Base-by-base conservation (phyloP, 192 early-diverging fungal species). In the Linnemannia exigua region DNA sequence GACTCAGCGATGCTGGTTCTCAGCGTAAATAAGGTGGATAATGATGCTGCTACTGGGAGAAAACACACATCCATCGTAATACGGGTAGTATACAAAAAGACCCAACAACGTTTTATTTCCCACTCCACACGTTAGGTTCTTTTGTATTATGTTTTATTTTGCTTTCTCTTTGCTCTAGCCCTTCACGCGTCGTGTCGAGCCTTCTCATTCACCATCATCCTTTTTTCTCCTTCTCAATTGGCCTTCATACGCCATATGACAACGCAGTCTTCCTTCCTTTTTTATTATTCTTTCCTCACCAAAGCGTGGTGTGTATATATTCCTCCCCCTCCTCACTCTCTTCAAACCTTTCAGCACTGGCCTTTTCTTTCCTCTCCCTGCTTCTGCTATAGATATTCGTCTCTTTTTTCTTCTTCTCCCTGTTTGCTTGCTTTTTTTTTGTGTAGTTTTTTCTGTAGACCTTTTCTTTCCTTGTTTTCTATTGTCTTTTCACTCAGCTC, bases 11-110 rank as follows among this genome's bases (percentile, higher is more conserved):
- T 7, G 36, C 54, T 37, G 67, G 46, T 33, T 51, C 77, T 2
- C 83, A 73, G 61, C 67, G 83, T 76, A 79, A 67, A 76, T 74
- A 68, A 47, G 48, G 20, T 48, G 17, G 38, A 77, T 68, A 9
- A 44, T 44, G 41, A 6, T 44, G 3, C 9, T 44, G 41, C 5
- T 44, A n/a, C 9, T 3, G 16, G 14, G 67, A 1, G 44, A 61
- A 38, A 35, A 20, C 15, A 20, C 50, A 51, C 22, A 31, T 71
- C 28, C 41, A 28, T 20, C 22, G 41, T 44, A 44, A 31, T 20
- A 61, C 51, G 51, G 51, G 51, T 54, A 54, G 51, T 54, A 54
- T 54, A 20, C 19, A 54, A 54, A 54, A 54, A 54, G 3, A 6
- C 50, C 12, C 51, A 28, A 61, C 54, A 61, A 61, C n/a, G n/a